Conservation (phyloP, 306 rosid species). For the Calophaca sinica region DNA sequence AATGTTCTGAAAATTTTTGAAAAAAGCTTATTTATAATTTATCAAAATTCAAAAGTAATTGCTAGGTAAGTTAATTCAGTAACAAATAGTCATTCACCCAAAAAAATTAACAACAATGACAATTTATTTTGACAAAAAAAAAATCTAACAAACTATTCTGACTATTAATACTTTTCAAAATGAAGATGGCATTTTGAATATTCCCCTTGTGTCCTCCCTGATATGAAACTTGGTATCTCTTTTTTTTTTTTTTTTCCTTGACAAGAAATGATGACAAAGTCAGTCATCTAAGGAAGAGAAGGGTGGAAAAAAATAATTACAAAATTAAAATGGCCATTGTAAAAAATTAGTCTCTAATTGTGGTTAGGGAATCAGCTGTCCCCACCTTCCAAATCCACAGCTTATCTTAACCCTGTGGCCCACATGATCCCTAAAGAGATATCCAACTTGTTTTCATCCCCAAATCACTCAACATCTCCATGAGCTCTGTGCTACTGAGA, state of each 20-base stretch:
- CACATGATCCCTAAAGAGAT: constrained; percentile 55
- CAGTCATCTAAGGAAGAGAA: constrained; percentile 21
- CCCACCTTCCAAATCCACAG: constrained; percentile 60
- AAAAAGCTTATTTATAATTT: too few species aligned
- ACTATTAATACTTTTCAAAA: background rate
- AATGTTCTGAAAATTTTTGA: too few species aligned
- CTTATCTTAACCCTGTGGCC: constrained; percentile 50
- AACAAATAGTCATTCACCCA: too few species aligned
- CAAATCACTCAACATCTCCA: constrained; percentile 57
- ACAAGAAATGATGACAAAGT: background rate
- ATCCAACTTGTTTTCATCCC: constrained; percentile 60
- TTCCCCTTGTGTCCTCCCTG: background rate
- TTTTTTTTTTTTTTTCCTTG: background rate
- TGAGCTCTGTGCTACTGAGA: constrained; percentile 44
- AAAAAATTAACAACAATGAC: too few species aligned
- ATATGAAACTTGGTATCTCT: background rate
- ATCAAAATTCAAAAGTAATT: too few species aligned
- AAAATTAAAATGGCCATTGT: background rate
- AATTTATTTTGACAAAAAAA: too few species aligned
- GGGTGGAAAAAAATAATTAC: background rate
- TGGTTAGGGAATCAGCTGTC: constrained; percentile 75
- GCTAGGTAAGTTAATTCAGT: too few species aligned
- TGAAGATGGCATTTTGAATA: background rate
- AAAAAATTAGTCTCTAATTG: constrained; percentile 43
- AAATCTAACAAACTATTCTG: too few species aligned